These are phyloP conservation scores for Cercospora sp. DNA, from an alignment of 2,329 filamentous ascomycete genomes.

Conservation along the genomic window DNA sequence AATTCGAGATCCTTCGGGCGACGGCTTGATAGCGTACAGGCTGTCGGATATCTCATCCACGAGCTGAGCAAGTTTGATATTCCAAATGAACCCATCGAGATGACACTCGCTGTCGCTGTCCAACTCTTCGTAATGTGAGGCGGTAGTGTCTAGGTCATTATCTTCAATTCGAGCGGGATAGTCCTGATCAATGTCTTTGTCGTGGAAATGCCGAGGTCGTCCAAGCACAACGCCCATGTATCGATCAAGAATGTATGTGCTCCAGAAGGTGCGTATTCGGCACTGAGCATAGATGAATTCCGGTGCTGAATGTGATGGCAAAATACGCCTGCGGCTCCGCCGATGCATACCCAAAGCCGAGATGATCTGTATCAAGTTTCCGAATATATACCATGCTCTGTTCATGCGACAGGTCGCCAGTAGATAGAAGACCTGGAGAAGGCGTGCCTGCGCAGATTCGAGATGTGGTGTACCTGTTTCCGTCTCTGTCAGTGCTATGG, in stretches of 20 bases:
- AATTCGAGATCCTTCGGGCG: neutral
- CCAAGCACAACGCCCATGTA: conserved; percentile 65
- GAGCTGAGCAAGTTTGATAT: conserved; percentile 6
- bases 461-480: neutral
- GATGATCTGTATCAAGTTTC: neutral
- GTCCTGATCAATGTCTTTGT: conserved; percentile 56
- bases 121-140: conserved; percentile 58
- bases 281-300: conserved; percentile 41
- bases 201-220: conserved; percentile 60
- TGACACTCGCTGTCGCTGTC: conserved; percentile 59
- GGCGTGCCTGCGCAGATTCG: neutral
- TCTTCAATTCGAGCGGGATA: neutral
- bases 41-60: conserved; percentile 1
- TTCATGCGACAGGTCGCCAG: neutral
- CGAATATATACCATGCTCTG: neutral
- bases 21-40: conserved; percentile 43
- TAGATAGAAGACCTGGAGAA: neutral
- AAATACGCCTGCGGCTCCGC: neutral
- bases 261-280: conserved; percentile 62
- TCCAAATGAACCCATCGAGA: conserved; percentile 45
- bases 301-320: neutral
- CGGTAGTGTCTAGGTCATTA: neutral
- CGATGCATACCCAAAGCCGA: neutral
- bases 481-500: neutral
- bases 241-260: conserved; percentile 62